phyloP scores from a whole-genome alignment of 2,329 filamentous ascomycete species.

The Calonectria naviculata region DNA sequence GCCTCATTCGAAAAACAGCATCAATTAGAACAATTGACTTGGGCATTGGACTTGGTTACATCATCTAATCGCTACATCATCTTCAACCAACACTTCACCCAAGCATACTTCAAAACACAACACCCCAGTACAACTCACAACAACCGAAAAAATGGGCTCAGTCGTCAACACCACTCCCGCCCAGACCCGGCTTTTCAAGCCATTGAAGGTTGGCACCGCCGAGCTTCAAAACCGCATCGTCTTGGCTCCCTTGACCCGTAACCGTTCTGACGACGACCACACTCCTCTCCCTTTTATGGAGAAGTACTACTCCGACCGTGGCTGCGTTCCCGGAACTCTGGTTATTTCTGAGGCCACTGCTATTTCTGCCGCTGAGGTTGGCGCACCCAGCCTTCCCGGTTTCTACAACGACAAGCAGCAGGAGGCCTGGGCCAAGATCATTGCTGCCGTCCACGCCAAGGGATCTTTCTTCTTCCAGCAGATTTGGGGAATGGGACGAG shows the following conservation, averaged over 20 bases:
- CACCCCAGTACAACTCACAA: background rate
- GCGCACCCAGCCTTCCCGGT: slow-evolving; percentile 47
- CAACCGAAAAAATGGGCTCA: slow-evolving; percentile 11
- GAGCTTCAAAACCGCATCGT: slow-evolving; percentile 37
- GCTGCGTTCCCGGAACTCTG: slow-evolving; percentile 56
- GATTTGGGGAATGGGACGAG: slow-evolving; percentile 38
- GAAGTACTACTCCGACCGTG: slow-evolving; percentile 45
- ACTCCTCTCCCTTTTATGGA: slow-evolving; percentile 41
- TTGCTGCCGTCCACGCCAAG: slow-evolving; percentile 42
- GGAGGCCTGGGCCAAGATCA: slow-evolving; percentile 43
- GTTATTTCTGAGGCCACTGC: slow-evolving; percentile 46
- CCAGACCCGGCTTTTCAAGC: slow-evolving; percentile 38
- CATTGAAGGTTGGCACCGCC: slow-evolving; percentile 31
- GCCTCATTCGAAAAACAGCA: background rate
- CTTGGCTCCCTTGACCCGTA: slow-evolving; percentile 55
- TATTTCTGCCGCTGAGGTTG: slow-evolving; percentile 37
- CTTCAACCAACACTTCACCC: background rate
- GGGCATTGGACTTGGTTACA: background rate
- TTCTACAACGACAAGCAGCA: slow-evolving; percentile 52
- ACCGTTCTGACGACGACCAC: slow-evolving; percentile 56
- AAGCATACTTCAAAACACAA: background rate
- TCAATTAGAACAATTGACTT: background rate
- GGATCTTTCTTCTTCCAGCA: slow-evolving; percentile 43
- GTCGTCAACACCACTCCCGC: background rate
- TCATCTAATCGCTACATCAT: background rate